These are phyloP conservation scores for Zymoseptoria pseudotritici DNA, from an alignment of 2,329 filamentous ascomycete species.

Conservation along the genomic window DNA sequence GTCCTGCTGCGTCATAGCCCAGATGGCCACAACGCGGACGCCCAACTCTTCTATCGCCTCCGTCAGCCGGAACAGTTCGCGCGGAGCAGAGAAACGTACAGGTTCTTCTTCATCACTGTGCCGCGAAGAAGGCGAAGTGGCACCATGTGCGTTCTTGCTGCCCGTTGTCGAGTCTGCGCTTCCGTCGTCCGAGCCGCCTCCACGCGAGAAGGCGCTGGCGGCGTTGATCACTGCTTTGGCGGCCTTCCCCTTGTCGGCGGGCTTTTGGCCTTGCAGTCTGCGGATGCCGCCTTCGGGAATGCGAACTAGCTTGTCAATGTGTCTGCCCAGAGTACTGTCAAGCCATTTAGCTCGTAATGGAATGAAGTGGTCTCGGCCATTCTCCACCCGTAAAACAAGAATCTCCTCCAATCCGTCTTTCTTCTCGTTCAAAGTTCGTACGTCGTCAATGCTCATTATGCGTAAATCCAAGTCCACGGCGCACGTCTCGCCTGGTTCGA, in stretches of 20 bases:
- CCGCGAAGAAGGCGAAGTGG: slow-evolving; percentile 1
- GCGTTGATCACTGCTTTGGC: slow-evolving; percentile 11
- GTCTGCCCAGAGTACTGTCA: slow-evolving; percentile 74
- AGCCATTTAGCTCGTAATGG: slow-evolving; percentile 72
- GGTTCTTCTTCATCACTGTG: slow-evolving; percentile 15
- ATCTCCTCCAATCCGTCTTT: slow-evolving; percentile 66
- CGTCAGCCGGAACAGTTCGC: slow-evolving; percentile 82
- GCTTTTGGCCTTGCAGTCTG: slow-evolving; percentile 54
- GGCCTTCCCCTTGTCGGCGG: slow-evolving; percentile 24
- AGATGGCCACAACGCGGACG: slow-evolving; percentile 54
- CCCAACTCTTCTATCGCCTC: slow-evolving; percentile 62
- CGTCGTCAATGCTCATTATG: slow-evolving; percentile 56
- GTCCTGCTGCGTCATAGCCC: slow-evolving; percentile 43
- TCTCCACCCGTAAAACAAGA: slow-evolving; percentile 72
- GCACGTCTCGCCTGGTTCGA: slow-evolving; percentile 79
- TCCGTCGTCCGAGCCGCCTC: slow-evolving; percentile 1
- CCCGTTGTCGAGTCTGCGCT: slow-evolving; percentile 2
- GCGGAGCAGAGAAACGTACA: slow-evolving; percentile 71
- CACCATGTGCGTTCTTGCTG: neutral
- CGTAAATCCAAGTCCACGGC: slow-evolving; percentile 61
- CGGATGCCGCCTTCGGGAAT: slow-evolving; percentile 74
- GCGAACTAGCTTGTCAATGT: slow-evolving; percentile 78
- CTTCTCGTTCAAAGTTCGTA: slow-evolving; percentile 63
- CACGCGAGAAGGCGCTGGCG: slow-evolving; percentile 9
- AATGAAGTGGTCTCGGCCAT: slow-evolving; percentile 87